Conservation (phyloP, 2,329 filamentous ascomycete species). For the Alternaria burnsii region DNA sequence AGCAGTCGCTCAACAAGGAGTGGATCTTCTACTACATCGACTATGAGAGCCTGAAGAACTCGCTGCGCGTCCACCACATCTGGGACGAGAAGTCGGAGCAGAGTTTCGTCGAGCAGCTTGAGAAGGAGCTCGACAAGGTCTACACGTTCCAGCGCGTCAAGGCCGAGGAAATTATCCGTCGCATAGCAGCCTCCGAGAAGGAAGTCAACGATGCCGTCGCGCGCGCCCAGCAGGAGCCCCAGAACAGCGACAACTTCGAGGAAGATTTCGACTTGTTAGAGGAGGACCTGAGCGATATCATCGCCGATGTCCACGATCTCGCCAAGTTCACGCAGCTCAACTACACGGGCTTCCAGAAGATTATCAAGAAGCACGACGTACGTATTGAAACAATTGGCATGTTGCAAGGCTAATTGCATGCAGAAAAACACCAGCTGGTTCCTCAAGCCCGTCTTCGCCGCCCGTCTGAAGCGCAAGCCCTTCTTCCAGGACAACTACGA, state of each 20-base stretch:
- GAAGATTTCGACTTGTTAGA: slow-evolving; percentile 95
- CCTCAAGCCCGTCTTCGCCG: slow-evolving; percentile 93
- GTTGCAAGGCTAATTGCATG: slow-evolving; percentile 25
- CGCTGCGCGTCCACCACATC: slow-evolving; percentile 77
- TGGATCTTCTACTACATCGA: slow-evolving; percentile 99
- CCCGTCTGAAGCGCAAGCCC: slow-evolving; percentile 91
- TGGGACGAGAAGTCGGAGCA: slow-evolving; percentile 96
- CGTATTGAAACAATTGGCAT: slow-evolving; percentile 41
- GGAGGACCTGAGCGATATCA: slow-evolving; percentile 95
- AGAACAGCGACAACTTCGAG: slow-evolving; percentile 68
- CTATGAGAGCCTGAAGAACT: slow-evolving; percentile 90
- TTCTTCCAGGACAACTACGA: slow-evolving; percentile 99
- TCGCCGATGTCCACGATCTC: slow-evolving; percentile 96
- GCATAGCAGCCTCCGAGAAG: slow-evolving; percentile 85
- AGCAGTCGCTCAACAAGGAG: slow-evolving; percentile 93
- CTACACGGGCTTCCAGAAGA: slow-evolving; percentile 99
- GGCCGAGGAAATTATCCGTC: slow-evolving; percentile 90
- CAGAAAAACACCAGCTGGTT: slow-evolving; percentile 96
- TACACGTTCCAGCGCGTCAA: slow-evolving; percentile 98
- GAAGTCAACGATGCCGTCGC: slow-evolving; percentile 90
- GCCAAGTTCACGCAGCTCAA: slow-evolving; percentile 98
- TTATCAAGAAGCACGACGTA: slow-evolving; percentile 99
- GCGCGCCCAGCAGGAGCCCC: slow-evolving; percentile 53
- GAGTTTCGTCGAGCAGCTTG: slow-evolving; percentile 84
- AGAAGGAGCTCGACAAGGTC: slow-evolving; percentile 95